These are phyloP conservation scores for Diaporthe ilicicola DNA, from an alignment of 2,329 filamentous ascomycete genomes.

Conservation along the genomic window DNA sequence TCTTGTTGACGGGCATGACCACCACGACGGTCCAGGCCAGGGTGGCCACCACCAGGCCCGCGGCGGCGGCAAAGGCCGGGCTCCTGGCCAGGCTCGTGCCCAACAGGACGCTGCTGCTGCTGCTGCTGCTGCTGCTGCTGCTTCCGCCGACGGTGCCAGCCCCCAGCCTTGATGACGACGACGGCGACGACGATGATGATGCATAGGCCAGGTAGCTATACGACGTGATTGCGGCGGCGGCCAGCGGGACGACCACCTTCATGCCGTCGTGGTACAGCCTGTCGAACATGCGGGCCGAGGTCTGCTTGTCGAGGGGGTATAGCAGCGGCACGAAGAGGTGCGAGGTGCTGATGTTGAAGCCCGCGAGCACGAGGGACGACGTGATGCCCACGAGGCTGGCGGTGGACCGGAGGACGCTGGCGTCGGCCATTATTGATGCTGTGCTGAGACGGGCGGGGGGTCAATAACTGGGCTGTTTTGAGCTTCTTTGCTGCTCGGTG, in stretches of 20 bases:
- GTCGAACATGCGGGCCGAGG: conserved; percentile 14
- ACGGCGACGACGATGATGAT: neutral
- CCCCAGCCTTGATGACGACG: neutral
- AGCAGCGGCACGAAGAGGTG: conserved; percentile 26
- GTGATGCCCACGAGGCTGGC: conserved; percentile 25
- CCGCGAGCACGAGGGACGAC: neutral
- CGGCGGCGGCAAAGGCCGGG: neutral
- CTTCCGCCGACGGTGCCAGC: neutral
- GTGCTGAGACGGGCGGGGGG: neutral
- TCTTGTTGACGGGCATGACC: conserved; percentile 25
- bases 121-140: no score
- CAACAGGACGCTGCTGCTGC: no score
- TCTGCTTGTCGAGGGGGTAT: conserved; percentile 1
- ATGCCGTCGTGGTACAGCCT: conserved; percentile 25
- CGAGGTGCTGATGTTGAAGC: conserved; percentile 29
- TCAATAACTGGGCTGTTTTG: neutral
- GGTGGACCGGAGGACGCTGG: neutral
- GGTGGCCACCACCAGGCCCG: conserved; percentile 15
- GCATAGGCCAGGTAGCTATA: neutral
- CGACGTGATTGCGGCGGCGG: conserved; percentile 9
- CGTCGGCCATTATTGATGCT: conserved; percentile 12
- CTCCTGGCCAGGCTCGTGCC: neutral
- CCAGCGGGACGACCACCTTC: conserved; percentile 27
- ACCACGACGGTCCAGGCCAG: conserved; percentile 24
- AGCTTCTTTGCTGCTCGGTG: neutral